Evolutionary conservation across 306 rosid species (phyloP).

Genomic region (Argentina anserina): DNA sequence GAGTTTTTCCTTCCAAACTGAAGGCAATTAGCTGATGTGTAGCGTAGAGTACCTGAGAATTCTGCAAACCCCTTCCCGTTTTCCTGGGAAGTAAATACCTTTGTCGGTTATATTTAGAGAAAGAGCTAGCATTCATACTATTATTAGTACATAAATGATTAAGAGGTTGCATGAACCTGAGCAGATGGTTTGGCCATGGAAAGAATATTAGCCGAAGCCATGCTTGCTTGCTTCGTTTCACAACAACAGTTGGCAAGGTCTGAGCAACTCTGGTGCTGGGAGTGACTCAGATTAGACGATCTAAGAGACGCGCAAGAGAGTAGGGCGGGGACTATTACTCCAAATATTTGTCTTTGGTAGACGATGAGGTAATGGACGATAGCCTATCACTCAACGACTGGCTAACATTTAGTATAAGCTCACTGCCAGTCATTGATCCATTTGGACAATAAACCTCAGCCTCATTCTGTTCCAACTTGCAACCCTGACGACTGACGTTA

Average conservation of each 20-base stretch:
- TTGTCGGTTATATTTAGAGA: background rate
- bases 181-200: conserved; percentile 5
- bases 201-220: conserved; percentile 7
- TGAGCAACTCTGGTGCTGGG: background rate
- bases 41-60: background rate
- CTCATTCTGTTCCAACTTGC: too few relatives aligned
- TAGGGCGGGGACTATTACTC: background rate
- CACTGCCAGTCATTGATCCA: background rate
- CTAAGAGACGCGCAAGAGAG: background rate
- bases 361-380: background rate
- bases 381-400: conserved; percentile 5
- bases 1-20: conserved; percentile 5
- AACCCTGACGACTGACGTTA: too few relatives aligned
- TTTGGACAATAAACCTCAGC: background rate
- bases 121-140: background rate
- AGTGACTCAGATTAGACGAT: background rate
- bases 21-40: background rate
- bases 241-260: background rate
- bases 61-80: conserved; percentile 1
- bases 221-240: background rate
- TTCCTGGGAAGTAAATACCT: background rate
- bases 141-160: background rate
- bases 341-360: background rate
- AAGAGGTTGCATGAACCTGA: background rate
- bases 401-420: background rate